Base-by-base conservation (phyloP, 2,329 filamentous ascomycete genomes). In the Ophiocordyceps unilateralis region DNA sequence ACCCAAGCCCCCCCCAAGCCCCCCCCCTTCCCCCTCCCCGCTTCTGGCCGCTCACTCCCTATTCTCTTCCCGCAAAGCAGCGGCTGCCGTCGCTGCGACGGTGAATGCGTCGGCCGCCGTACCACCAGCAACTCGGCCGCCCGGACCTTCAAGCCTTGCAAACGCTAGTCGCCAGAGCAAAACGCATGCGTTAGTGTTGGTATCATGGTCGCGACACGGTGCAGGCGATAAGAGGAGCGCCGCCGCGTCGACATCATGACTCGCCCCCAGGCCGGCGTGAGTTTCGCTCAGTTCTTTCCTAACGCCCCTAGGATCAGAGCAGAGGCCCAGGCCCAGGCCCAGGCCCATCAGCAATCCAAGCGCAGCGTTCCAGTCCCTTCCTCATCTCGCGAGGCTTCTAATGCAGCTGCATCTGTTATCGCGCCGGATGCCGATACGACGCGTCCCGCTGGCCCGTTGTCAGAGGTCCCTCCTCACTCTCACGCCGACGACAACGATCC, bases 231-330 rank as follows among this genome's bases (percentile, higher is more conserved):
- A 63, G 66, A 64, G 61, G 62, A 62, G 61, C 62, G 24, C 24
- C 12, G 58, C 59, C 41, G 41, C 41, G 62, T 61, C 58, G 58
- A 64, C 70, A 78, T 67, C 67, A 84, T 83, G 81, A 84, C 84
- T 77, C 84, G 83, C 69, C 76, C 80, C 60, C 72, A 78, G 56
- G 70, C 74, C 48, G 69, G 70, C 63, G 80, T 81, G 68, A 79
- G 80, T 67, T 88, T 87, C 72, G 83, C 81, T 66, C 78, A 87
- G 66, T 91, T 86, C 72, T 88, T 87, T 64, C 83, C 82, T 53
- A 77, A 81, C 59, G 83, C 82, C 57, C 82, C 83, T 52, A 78
- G 70, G 60, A 68, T 71, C 66, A 76, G 65, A 60, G 61, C 62
- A 46, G 65, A 64, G 50, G 63, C 41, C 41, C 41, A 45, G 22